Evolutionary conservation across 176 grass and related monocot genomes (phyloP).

Genomic region (Oryza rufipogon): DNA sequence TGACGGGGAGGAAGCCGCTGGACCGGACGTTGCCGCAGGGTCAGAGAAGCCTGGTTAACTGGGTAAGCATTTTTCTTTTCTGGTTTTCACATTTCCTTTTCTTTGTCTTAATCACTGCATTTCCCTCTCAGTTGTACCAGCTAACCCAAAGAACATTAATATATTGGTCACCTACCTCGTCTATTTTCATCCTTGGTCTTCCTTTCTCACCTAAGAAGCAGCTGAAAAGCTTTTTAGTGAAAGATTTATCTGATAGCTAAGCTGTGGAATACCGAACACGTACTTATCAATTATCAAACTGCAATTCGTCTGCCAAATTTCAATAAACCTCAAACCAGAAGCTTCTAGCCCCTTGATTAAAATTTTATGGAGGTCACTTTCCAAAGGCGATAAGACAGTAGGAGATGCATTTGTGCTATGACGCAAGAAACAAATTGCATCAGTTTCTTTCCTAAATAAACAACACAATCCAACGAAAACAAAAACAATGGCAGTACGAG

Average conservation of each 20-base stretch:
- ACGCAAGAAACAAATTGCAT: not conserved
- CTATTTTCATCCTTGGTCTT: not conserved
- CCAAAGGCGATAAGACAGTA: not conserved
- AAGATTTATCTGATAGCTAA: not conserved
- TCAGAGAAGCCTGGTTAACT: conserved; percentile 59
- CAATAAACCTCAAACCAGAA: conserved; percentile 2
- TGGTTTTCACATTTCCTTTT: not conserved
- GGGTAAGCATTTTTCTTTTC: conserved; percentile 31
- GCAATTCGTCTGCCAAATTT: not conserved
- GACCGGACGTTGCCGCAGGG: conserved; percentile 61
- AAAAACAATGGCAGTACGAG: not conserved
- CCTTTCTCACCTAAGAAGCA: conserved; percentile 15
- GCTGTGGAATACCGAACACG: not conserved
- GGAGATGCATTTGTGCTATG: not conserved
- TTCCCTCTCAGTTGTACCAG: not conserved
- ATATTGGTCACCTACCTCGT: not conserved
- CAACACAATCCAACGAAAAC: not conserved
- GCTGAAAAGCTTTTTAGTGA: not conserved
- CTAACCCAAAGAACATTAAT: not conserved
- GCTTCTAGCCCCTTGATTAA: not conserved
- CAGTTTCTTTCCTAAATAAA: not conserved
- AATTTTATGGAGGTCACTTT: not conserved
- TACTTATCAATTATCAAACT: not conserved
- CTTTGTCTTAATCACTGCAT: not conserved
- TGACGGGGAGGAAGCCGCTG: conserved; percentile 66